phyloP scores from a whole-genome alignment of 2,329 filamentous ascomycete species.

The Trichoderma oligosporum region DNA sequence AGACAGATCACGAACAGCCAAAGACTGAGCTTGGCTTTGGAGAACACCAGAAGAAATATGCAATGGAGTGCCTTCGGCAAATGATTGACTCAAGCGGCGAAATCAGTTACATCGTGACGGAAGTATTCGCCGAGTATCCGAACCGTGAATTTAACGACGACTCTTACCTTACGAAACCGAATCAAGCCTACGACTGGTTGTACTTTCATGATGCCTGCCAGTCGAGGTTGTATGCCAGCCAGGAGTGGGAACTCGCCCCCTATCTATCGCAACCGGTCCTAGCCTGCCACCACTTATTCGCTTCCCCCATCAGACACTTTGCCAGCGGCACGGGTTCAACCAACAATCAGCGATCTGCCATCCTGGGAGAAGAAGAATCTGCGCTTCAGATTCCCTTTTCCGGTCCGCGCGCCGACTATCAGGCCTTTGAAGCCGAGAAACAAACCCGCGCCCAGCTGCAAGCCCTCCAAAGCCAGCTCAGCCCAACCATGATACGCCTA shows the following conservation, averaged over 20 bases:
- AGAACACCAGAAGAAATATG: conserved; percentile 67
- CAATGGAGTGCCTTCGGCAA: conserved; percentile 67
- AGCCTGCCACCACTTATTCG: conserved; percentile 89
- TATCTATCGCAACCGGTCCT: conserved; percentile 85
- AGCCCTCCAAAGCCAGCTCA: conserved; percentile 67
- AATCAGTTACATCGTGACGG: conserved; percentile 71
- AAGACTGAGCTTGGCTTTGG: conserved; percentile 63
- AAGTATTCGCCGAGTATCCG: conserved; percentile 84
- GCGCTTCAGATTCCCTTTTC: conserved; percentile 67
- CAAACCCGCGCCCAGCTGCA: conserved; percentile 71
- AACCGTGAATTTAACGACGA: conserved; percentile 91
- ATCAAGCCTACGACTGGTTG: conserved; percentile 87
- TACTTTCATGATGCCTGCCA: conserved; percentile 86
- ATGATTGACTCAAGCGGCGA: conserved; percentile 79
- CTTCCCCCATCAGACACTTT: conserved; percentile 58
- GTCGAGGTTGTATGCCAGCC: conserved; percentile 71
- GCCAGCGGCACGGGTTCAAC: conserved; percentile 32
- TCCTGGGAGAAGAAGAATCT: conserved; percentile 43
- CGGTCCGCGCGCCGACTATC: conserved; percentile 76
- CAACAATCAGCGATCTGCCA: conserved; percentile 15
- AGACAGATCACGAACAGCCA: conserved; percentile 51
- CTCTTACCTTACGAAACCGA: conserved; percentile 81
- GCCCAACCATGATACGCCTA: conserved; percentile 65
- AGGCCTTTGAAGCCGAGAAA: conserved; percentile 76
- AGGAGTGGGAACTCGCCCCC: conserved; percentile 87